Conservation (phyloP, 306 rosid species). For the Quercus glauca region DNA sequence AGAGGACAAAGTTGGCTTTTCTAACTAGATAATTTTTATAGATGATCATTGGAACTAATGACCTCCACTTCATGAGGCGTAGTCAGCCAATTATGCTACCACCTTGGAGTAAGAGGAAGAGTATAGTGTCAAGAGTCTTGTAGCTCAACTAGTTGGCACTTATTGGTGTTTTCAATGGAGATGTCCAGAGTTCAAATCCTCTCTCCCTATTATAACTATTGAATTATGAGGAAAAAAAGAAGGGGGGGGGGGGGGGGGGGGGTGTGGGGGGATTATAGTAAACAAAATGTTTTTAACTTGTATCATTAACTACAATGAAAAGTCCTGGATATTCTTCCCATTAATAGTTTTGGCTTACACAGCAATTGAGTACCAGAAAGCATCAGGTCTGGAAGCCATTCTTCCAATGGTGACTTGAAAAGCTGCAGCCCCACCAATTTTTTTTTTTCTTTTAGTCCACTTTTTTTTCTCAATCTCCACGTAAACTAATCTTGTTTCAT, state of each 20-base stretch:
- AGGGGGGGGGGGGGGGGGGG: no score
- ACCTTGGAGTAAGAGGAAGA: no score
- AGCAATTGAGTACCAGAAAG: background rate
- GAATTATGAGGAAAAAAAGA: no score
- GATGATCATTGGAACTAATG: no score
- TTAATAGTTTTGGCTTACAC: background rate
- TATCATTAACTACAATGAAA: background rate
- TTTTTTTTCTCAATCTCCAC: background rate
- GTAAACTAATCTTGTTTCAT: constrained; percentile 1
- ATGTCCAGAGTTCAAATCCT: no score
- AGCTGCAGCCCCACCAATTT: background rate
- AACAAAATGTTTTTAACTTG: background rate
- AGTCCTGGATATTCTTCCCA: background rate
- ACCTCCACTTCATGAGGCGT: no score
- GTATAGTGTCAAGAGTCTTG: background rate
- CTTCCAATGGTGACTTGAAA: background rate
- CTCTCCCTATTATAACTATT: no score
- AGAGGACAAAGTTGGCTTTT: background rate
- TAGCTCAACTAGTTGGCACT: no score
- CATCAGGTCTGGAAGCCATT: background rate
- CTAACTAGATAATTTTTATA: background rate
- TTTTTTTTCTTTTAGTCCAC: background rate
- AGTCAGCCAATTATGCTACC: no score
- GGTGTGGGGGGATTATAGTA: background rate
- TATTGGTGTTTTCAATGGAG: no score